A percentile compares a stretch with the other conserved stretches of the same genome.
Conservation (phyloP, 257 asterid genomes). For the Lithospermum erythrorhizon region DNA sequence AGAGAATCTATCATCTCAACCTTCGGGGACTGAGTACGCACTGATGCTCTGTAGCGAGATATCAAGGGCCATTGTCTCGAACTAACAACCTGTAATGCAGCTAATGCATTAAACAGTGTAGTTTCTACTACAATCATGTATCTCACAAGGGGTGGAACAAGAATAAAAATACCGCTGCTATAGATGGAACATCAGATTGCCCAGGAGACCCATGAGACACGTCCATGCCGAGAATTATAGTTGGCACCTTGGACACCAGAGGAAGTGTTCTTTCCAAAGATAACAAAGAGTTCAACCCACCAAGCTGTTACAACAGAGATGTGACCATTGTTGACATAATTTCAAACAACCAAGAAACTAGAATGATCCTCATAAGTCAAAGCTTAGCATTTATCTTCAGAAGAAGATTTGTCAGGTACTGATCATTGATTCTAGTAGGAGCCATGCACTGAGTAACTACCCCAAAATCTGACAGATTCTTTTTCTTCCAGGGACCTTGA, state of each 20-base stretch:
- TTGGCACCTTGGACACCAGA: conserved; percentile 30
- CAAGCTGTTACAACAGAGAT: conserved; percentile 20
- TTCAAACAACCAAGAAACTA: background rate
- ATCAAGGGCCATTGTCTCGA: conserved; percentile 47
- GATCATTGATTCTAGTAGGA: conserved; percentile 23
- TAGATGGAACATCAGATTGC: conserved; percentile 26
- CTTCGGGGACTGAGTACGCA: conserved; percentile 26
- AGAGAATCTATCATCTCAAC: conserved; percentile 31
- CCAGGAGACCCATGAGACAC: conserved; percentile 22
- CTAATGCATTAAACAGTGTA: background rate
- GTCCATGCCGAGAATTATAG: conserved; percentile 36
- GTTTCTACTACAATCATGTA: background rate
- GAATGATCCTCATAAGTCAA: background rate
- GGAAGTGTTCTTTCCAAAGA: conserved; percentile 26
- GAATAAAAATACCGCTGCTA: conserved; percentile 37
- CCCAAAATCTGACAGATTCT: conserved; percentile 31
- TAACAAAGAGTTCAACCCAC: conserved; percentile 33
- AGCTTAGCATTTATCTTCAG: conserved; percentile 39
- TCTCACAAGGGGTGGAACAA: background rate
- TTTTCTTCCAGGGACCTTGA: conserved; percentile 44
- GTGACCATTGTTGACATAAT: background rate
- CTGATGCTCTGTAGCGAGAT: conserved; percentile 37
- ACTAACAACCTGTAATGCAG: conserved; percentile 32
- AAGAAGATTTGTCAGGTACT: conserved; percentile 25
- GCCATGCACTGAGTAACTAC: conserved; percentile 36